phyloP scores from a whole-genome alignment of 1,284 basidiomycete species.

The Phaffia rhodozyma region DNA sequence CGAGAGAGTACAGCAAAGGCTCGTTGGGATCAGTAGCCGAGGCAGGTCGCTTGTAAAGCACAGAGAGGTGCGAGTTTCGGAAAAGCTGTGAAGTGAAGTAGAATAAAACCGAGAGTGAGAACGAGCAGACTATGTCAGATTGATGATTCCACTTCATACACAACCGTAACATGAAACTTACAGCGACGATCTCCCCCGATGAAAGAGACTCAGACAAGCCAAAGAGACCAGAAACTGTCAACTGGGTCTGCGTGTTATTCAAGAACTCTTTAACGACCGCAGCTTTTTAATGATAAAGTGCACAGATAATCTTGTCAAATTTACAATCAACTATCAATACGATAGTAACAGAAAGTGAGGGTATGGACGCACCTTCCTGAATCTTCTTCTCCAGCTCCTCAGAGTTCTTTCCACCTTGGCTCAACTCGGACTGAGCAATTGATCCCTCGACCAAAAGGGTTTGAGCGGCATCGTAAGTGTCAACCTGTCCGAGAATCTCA shows the following conservation, averaged over 20 bases:
- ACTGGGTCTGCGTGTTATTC: slow-evolving; percentile 58
- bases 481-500: slow-evolving; percentile 8
- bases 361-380: slow-evolving; percentile 2
- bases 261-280: slow-evolving; percentile 57
- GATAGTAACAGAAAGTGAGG: neutral
- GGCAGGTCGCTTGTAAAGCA: slow-evolving; percentile 56
- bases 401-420: neutral
- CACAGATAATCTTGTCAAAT: neutral
- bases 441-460: slow-evolving; percentile 2
- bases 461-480: slow-evolving; percentile 15
- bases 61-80: slow-evolving; percentile 76
- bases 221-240: slow-evolving; percentile 38
- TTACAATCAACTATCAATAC: neutral
- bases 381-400: neutral
- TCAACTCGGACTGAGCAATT: slow-evolving; percentile 6
- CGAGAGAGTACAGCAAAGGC: slow-evolving; percentile 58
- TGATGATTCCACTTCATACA: no score
- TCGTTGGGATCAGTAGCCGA: slow-evolving; percentile 25
- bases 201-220: slow-evolving; percentile 28
- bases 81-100: slow-evolving; percentile 56
- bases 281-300: slow-evolving; percentile 38
- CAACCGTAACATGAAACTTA: no score
- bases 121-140: neutral
- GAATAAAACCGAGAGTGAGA: slow-evolving; percentile 39
- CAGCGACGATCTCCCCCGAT: slow-evolving; percentile 24